These are phyloP conservation scores for Phytophthora pistaciae DNA, from an alignment of 352 stramenopile species.

Conservation along the genomic window DNA sequence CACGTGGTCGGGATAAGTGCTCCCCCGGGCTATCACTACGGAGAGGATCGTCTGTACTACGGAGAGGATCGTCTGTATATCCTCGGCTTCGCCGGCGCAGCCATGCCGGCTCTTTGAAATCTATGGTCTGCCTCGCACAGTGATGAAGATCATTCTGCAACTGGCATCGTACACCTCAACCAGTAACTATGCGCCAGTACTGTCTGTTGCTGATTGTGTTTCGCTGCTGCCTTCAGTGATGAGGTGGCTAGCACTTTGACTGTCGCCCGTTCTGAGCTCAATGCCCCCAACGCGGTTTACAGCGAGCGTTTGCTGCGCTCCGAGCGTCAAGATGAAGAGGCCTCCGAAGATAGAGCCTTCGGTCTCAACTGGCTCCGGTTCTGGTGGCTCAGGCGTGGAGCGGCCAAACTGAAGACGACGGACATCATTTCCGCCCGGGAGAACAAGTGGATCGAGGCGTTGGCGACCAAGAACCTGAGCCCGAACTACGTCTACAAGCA, in stretches of 20 bases:
- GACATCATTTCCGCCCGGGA: slow-evolving; percentile 12
- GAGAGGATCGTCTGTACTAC: too few species aligned
- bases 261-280: neutral
- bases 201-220: slow-evolving; percentile 15
- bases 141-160: neutral
- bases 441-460: slow-evolving; percentile 7
- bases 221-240: slow-evolving; percentile 2
- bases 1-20: too few species aligned
- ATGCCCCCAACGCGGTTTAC: neutral
- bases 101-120: neutral
- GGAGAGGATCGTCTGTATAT: too few species aligned
- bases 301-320: neutral
- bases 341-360: neutral
- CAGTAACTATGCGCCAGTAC: neutral
- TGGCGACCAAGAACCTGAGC: neutral
- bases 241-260: neutral
- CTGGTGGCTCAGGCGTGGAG: neutral
- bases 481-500: slow-evolving; percentile 8
- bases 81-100: too few species aligned
- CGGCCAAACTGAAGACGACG: slow-evolving; percentile 2
- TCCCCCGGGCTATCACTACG: too few species aligned
- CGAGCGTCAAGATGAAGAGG: neutral
- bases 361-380: neutral
- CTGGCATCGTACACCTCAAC: neutral
- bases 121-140: neutral